Evolutionary conservation across 768 basidiomycete species (phyloP), one percentile per base, ranked within the genome.

Genomic region (Tulasnella sp.): DNA sequence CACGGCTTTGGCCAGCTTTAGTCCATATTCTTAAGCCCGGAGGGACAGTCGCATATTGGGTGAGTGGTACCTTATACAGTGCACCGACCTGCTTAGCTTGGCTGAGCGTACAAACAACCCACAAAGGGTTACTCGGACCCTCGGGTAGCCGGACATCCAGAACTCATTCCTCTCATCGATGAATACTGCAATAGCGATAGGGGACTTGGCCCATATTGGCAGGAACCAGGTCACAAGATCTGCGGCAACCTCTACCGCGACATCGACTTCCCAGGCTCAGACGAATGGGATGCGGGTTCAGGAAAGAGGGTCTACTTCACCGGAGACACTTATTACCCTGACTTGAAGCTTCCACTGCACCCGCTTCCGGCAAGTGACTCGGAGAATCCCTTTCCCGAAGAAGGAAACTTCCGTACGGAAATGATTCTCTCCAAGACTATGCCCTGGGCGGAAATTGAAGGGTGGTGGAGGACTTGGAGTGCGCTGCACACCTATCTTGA

Each of bases 181-280:
- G 87, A 86, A 3, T 95, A 92, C 84, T 81, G 81, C 80, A 80
- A 80, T 54, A 76, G 82, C 58, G 22, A 24, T 9, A 54, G 40
- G 40, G 90, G 91, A 58, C 84, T 94, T 8, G 94, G 94, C 0
- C 89, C 91, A 1, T 90, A 94, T 84, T 96, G 94, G 89, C 89
- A 96, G 82, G 40, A 37, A 44, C 95, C 95, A 0, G 95, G 95
- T 22, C 89, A 95, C 16, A 90, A 89, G 0, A 92, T 95, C 82
- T 88, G 96, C 37, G 92, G 94, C 79, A 88, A 88, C 7, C 90
- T 93, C 83, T 89, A 96, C 3, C 87, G 91, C 8, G 90, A 91
- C 37, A 89, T 96, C 31, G 93, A 84, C 2, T 84, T 86, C 81
- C 86, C 86, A 1, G n/a, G 64, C 22, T 64, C 72, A 16, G 22